Percentiles rank a stretch among this genome's conserved stretches.
Conservation (phyloP, 2,329 filamentous ascomycete species). For the Cytospora leucostoma region DNA sequence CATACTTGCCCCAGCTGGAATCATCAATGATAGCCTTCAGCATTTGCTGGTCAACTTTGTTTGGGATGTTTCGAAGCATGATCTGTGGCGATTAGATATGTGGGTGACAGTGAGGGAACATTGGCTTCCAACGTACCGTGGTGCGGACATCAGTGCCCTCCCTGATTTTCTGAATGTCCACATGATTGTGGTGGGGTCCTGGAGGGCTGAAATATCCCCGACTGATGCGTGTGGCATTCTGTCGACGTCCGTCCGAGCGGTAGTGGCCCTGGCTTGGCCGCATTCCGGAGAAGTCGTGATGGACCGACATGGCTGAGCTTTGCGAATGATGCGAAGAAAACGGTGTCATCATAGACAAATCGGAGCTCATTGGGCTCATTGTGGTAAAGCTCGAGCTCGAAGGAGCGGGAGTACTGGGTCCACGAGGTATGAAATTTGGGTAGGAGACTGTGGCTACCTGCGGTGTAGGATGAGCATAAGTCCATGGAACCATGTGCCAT, state of each 20-base stretch:
- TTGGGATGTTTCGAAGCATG: conserved; percentile 94
- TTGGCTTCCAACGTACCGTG: conserved; percentile 51
- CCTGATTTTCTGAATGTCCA: conserved; percentile 61
- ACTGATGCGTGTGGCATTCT: conserved; percentile 50
- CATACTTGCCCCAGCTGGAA: conserved; percentile 78
- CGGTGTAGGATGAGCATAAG: conserved; percentile 1
- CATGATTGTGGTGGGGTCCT: conserved; percentile 59
- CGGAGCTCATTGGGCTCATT: conserved; percentile 36
- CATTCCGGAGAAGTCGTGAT: background rate
- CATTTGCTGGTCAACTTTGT: conserved; percentile 77
- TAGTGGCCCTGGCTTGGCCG: conserved; percentile 38
- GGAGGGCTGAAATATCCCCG: conserved; percentile 48
- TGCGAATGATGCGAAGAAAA: conserved; percentile 26
- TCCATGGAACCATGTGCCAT: conserved; percentile 21
- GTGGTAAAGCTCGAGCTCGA: background rate
- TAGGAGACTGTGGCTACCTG: background rate
- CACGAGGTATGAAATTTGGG: conserved; percentile 4
- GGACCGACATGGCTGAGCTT: conserved; percentile 28
- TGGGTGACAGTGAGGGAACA: background rate
- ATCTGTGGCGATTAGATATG: conserved; percentile 55
- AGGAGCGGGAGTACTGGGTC: conserved; percentile 7
- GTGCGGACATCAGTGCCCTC: conserved; percentile 73
- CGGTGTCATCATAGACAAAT: conserved; percentile 37
- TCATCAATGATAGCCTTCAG: conserved; percentile 79
- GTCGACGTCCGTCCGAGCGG: conserved; percentile 47